Conservation (phyloP, 208 protist genomes). For the Leishmania amazonensis region DNA sequence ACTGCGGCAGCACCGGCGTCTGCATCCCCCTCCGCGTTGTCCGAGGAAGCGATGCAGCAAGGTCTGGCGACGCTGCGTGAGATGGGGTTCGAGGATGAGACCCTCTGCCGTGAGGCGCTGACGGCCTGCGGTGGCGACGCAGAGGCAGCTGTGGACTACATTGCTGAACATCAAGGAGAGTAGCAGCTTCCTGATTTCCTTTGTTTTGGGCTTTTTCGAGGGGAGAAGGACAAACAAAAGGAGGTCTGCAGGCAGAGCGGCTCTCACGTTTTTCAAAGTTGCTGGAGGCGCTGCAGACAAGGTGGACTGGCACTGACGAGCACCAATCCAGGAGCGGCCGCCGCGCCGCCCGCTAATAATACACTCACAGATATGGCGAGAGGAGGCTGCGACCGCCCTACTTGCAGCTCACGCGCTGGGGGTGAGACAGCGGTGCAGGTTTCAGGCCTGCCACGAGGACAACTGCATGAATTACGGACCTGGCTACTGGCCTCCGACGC, state of each 20-base stretch:
- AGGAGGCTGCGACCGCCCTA: background rate
- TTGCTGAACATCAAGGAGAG: conserved; percentile 41
- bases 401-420: background rate
- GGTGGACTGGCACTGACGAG: background rate
- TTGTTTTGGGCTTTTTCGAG: background rate
- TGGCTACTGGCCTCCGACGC: background rate
- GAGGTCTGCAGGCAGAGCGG: background rate
- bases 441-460: no score
- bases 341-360: background rate
- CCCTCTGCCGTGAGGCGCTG: conserved; percentile 58
- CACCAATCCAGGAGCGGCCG: background rate
- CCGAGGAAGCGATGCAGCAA: conserved; percentile 17
- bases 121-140: conserved; percentile 61
- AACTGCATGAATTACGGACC: background rate
- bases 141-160: conserved; percentile 70
- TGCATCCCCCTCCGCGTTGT: background rate
- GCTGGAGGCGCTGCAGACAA: no score
- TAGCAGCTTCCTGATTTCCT: background rate
- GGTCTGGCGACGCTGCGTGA: conserved; percentile 31
- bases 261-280: background rate
- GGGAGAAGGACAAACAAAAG: background rate
- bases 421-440: background rate
- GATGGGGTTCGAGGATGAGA: conserved; percentile 87
- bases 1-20: background rate
- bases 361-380: background rate